Evolutionary conservation across 768 basidiomycete species (phyloP).

Genomic region (Mycena galericulata): DNA sequence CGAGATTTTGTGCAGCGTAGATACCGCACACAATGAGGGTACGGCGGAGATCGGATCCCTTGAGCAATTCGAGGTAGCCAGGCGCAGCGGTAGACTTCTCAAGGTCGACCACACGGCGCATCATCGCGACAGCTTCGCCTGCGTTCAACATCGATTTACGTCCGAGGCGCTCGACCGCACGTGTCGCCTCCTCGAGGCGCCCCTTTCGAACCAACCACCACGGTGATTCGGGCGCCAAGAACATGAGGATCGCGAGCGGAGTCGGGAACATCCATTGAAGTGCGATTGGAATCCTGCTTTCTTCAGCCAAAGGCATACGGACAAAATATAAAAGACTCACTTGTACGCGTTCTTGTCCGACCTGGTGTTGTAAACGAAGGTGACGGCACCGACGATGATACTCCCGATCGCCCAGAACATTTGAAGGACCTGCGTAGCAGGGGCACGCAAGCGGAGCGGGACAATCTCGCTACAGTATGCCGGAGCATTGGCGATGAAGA

Average conservation of each 20-base stretch:
- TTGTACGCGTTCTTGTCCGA: conserved; percentile 27
- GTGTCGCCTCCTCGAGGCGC: conserved; percentile 23
- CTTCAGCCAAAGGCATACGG: conserved; percentile 10
- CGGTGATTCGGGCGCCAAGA: conserved; percentile 32
- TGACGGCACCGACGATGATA: conserved; percentile 36
- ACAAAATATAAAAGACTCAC: neutral
- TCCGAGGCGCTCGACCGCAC: conserved; percentile 27
- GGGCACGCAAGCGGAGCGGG: conserved; percentile 32
- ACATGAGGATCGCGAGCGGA: conserved; percentile 34
- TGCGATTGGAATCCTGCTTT: conserved; percentile 31
- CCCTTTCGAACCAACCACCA: conserved; percentile 35
- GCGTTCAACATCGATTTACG: conserved; percentile 28
- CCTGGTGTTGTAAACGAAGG: conserved; percentile 31
- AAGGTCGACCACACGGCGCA: conserved; percentile 35
- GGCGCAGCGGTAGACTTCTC: conserved; percentile 21
- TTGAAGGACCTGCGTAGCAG: conserved; percentile 35
- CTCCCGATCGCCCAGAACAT: conserved; percentile 36
- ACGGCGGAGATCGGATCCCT: conserved; percentile 32
- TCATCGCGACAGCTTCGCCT: conserved; percentile 30
- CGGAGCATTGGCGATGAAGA: conserved; percentile 37
- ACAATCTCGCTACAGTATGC: conserved; percentile 37
- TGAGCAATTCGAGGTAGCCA: conserved; percentile 29
- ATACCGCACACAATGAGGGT: conserved; percentile 35
- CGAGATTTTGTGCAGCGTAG: conserved; percentile 34
- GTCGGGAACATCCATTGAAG: conserved; percentile 36